These are phyloP conservation scores for Viola odorata DNA, from an alignment of 345 rosid species.

Conservation along the genomic window DNA sequence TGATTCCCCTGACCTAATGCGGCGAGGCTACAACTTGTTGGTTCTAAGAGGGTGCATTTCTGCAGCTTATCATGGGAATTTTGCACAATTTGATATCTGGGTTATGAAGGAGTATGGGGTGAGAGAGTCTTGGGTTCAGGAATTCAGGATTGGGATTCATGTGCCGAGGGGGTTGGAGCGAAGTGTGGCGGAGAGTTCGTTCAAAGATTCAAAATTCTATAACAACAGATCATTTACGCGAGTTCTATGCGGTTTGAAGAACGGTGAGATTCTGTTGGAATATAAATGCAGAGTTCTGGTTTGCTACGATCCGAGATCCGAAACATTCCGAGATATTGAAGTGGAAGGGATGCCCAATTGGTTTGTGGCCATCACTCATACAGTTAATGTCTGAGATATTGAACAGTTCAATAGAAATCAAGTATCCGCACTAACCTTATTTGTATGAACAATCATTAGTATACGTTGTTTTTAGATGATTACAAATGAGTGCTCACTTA, in stretches of 20 bases:
- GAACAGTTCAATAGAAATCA: too few relatives aligned
- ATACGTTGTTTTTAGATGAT: too few relatives aligned
- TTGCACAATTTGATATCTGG: constrained; percentile 17
- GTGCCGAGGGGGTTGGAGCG: constrained; percentile 13
- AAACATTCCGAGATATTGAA: constrained; percentile 15
- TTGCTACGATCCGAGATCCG: constrained; percentile 14
- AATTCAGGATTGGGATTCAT: constrained; percentile 15
- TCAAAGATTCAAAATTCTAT: neutral
- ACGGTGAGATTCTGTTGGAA: constrained; percentile 25
- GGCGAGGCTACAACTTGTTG: neutral
- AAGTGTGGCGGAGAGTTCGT: neutral
- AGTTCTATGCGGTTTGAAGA: constrained; percentile 12
- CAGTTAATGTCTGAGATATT: constrained; percentile 13
- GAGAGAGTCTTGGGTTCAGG: constrained; percentile 27
- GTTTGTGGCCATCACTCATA: constrained; percentile 20
- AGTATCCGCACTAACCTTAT: too few relatives aligned
- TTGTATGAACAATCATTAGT: too few relatives aligned
- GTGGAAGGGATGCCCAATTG: constrained; percentile 22
- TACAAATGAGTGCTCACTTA: too few relatives aligned
- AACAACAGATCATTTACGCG: neutral
- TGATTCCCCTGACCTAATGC: neutral
- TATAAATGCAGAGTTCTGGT: constrained; percentile 17
- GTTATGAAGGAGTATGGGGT: constrained; percentile 21
- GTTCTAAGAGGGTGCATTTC: constrained; percentile 22
- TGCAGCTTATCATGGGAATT: constrained; percentile 2